Evolutionary conservation across 148 eudicot genomes (phyloP), one percentile per base, ranked within the genome.

Genomic region (Heliosperma pusillum): DNA sequence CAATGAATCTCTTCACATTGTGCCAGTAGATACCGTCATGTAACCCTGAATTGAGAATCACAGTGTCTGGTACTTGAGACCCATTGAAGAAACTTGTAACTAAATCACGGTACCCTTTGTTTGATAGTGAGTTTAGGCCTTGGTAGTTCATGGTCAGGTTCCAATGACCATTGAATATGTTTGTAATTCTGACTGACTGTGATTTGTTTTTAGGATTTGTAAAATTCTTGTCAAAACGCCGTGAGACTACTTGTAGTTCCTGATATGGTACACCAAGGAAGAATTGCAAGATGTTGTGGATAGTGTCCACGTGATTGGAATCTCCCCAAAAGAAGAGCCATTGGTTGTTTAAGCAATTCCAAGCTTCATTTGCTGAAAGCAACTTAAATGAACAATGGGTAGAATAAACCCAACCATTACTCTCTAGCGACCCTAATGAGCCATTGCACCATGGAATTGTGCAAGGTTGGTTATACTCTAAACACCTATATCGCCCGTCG

Each of bases 251-350:
- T 5, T 69, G 42, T 12, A 92, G 72, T 6, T 92, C 87, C 27
- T 70, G 50, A 61, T 24, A 69, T 9, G 67, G 77, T 30, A 89
- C 81, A 16, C 74, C 86, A 59, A 96, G 88, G 52, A 88, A 80
- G 75, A 96, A 88, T 72, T 85, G 81, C n/a, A 96, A 84, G 24
- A 96, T 85, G 79, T 96, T 96, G 4, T 93, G 84, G n/a, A 91
- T 79, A 0, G 97, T 92, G 75, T 96, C 99, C 52, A 93, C 91
- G 71, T 96, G 99, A 71, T 96, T 96, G 44, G 99, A 96, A 66
- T 96, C 99, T 0, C 99, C 99, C 99, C 99, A 96, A 65, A 90
- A 90, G 84, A 96, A 91, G 17, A 92, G 69, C 99, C 99, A 96
- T 0, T 85, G 85, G 13, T 82, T 78, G 52, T 81, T 84, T 78